Conservation (phyloP, 345 rosid genomes). For the Citrus reticulata region DNA sequence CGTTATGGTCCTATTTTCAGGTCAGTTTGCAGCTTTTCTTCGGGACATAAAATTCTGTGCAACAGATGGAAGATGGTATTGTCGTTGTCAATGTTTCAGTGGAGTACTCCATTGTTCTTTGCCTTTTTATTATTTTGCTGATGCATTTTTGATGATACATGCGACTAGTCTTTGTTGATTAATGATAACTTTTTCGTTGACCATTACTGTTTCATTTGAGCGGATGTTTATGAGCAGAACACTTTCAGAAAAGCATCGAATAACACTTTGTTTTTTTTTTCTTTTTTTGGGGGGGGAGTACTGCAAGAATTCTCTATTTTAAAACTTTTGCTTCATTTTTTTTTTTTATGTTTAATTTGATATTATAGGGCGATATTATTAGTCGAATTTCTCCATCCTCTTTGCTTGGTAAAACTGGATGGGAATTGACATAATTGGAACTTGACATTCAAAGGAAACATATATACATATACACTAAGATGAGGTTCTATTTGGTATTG, state of each 20-base stretch:
- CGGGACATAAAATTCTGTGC: not conserved
- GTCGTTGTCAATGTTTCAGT: not conserved
- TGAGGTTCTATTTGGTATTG: accelerated
- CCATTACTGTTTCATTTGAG: not conserved
- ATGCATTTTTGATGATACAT: not conserved
- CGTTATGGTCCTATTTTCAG: conserved; percentile 88
- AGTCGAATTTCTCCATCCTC: not conserved
- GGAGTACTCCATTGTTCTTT: not conserved
- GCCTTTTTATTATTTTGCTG: not conserved
- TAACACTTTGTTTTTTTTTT: accelerated
- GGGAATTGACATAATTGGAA: not conserved
- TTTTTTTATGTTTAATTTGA: not conserved
- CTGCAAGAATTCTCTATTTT: not conserved
- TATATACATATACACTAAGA: too few relatives aligned
- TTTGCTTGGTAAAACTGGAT: not conserved
- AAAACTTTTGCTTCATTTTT: not conserved
- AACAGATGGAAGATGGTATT: not conserved
- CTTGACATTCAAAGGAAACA: not conserved
- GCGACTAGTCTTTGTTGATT: not conserved
- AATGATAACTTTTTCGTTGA: not conserved
- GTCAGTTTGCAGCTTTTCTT: conserved; percentile 28
- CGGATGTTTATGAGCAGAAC: too few relatives aligned
- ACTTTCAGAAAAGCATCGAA: too few relatives aligned
- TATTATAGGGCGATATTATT: not conserved
- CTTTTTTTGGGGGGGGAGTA: too few relatives aligned